A percentile compares a stretch with the other conserved stretches of the same genome.
Conservation (phyloP, 2,329 filamentous ascomycete species). For the Cladophialophora exuberans region DNA sequence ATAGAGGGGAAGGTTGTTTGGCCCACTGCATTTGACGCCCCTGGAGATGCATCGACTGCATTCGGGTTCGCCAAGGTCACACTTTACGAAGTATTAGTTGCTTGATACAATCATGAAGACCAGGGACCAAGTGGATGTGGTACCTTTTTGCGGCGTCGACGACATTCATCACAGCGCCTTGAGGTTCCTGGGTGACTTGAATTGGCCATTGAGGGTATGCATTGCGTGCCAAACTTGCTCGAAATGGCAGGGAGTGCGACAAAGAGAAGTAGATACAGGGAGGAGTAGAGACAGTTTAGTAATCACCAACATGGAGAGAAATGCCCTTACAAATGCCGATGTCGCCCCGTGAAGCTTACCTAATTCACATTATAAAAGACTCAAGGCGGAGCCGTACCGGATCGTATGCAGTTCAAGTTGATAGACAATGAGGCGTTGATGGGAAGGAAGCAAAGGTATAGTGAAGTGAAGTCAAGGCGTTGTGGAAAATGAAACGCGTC, state of each 20-base stretch:
- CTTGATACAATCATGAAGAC: too few relatives aligned
- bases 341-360: not conserved
- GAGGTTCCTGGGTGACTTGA: conserved; percentile 3
- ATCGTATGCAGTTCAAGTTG: too few relatives aligned
- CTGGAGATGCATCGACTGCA: conserved; percentile 2
- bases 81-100: not conserved
- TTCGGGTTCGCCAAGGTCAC: not conserved
- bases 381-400: too few relatives aligned
- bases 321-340: not conserved
- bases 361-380: too few relatives aligned
- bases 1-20: not conserved
- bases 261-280: not conserved
- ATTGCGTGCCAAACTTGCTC: not conserved
- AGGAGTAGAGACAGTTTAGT: not conserved
- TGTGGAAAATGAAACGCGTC: too few relatives aligned
- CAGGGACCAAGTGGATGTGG: too few relatives aligned
- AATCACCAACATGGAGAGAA: not conserved
- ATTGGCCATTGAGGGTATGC: not conserved
- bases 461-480: too few relatives aligned
- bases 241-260: not conserved
- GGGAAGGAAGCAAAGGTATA: too few relatives aligned
- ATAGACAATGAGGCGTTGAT: too few relatives aligned
- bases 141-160: conserved; percentile 6
- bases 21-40: conserved; percentile 8
- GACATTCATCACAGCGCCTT: conserved; percentile 7